Evolutionary conservation across 2,329 filamentous ascomycete species (phyloP), one percentile per base, ranked within the genome.

Genomic region (Fusarium redolens): DNA sequence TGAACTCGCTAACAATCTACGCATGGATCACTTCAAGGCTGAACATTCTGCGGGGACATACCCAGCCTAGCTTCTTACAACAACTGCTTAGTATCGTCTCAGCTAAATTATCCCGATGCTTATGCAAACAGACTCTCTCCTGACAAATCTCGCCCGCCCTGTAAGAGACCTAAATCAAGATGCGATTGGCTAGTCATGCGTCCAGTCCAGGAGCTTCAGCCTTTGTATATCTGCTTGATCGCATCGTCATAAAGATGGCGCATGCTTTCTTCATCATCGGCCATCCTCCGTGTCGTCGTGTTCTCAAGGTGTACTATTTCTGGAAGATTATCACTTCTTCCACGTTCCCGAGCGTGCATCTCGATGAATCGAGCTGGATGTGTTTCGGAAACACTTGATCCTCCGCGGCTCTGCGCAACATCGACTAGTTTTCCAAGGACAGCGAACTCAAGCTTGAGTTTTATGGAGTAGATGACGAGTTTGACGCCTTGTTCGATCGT

Each of bases 381-480:
- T 14, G 28, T 47, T 8, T 47, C 55, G 3, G 56, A 68, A 10
- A 57, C 41, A 38, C 47, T 51, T 28, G 64, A 69, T 17, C 64
- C 66, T 31, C 65, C 52, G 8, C 62, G 41, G 11, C 71, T 69
- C 31, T 70, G 82, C 58, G 62, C 85, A 47, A 82, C 76, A 10
- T 81, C 72, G 28, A 82, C 79, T 6, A 83, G 66, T 30, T 77
- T 76, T 35, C 80, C 81, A n/a, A 83, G 69, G 1, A 82, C 79
- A 17, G 77, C 75, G 57, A 82, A 81, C 57, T 82, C 81, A 9
- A 81, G 71, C 66, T 82, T 83, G 22, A 83, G 75, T 65, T 82
- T 83, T 25, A 72, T 45, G 4, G 74, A 72, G 38, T 68, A 72
- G 1, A 68, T 45, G 17, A 59, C 64, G 5, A 72, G 58, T 22